Evolutionary conservation across 2,329 filamentous ascomycete genomes (phyloP).

Genomic region (Microascus cirrosus): DNA sequence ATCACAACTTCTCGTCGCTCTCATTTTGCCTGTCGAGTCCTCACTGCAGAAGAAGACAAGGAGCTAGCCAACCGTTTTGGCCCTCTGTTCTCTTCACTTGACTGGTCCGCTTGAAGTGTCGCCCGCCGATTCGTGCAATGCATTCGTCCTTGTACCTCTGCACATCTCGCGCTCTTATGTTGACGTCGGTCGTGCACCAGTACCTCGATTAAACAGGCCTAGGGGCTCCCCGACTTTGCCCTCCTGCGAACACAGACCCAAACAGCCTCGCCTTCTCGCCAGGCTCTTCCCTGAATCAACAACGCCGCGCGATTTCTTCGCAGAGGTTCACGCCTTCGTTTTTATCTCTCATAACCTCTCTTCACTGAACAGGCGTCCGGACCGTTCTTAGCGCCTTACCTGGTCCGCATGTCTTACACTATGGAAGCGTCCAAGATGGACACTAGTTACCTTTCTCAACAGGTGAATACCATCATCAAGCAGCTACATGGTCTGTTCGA

Average conservation of each 20-base stretch:
- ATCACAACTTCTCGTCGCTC: background rate
- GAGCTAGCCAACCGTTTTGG: background rate
- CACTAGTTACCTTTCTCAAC: slow-evolving; percentile 83
- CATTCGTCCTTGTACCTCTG: slow-evolving; percentile 2
- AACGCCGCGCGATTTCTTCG: background rate
- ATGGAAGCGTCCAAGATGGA: slow-evolving; percentile 48
- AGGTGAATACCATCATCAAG: slow-evolving; percentile 87
- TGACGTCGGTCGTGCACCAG: slow-evolving; percentile 1
- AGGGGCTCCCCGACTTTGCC: background rate
- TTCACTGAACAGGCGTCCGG: background rate
- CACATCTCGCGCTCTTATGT: slow-evolving; percentile 2
- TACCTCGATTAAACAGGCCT: slow-evolving; percentile 1
- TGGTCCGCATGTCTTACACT: background rate
- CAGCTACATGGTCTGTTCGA: slow-evolving; percentile 93
- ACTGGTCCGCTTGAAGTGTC: background rate
- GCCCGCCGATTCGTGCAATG: slow-evolving; percentile 3
- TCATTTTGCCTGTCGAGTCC: background rate
- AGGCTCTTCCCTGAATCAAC: background rate
- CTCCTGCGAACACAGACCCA: background rate
- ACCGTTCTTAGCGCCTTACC: background rate
- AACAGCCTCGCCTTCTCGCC: background rate
- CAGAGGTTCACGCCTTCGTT: background rate
- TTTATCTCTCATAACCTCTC: background rate
- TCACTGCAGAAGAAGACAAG: background rate
- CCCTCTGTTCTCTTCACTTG: background rate